Evolutionary conservation across 176 grass and related monocot species (phyloP).

Genomic region (Coix lacrymajobi): DNA sequence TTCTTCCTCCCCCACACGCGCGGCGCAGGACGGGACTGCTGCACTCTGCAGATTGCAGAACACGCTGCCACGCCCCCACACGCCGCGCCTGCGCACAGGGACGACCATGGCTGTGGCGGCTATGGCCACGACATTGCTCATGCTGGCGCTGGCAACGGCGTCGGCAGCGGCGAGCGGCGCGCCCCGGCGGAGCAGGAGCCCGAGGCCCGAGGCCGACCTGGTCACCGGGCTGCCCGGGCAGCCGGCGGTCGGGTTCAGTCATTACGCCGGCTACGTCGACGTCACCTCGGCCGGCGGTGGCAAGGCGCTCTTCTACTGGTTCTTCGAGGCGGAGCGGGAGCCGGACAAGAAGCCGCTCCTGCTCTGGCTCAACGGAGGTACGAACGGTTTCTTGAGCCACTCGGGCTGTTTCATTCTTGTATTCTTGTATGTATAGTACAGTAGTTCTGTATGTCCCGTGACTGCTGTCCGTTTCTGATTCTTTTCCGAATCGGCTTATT

Average conservation of each 20-base stretch:
- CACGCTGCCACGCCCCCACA: not conserved
- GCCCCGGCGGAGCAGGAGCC: slow-evolving; percentile 8
- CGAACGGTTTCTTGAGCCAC: not conserved
- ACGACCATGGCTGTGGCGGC: not conserved
- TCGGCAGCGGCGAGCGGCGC: not conserved
- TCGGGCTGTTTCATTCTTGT: no score
- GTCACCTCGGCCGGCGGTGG: slow-evolving; percentile 33
- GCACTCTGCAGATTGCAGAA: no score
- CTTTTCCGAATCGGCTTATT: not conserved
- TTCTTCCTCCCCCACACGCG: not conserved
- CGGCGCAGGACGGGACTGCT: not conserved
- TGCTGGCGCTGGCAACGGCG: slow-evolving; percentile 19
- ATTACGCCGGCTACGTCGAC: slow-evolving; percentile 76
- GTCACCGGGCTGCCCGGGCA: slow-evolving; percentile 71
- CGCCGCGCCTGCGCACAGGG: not conserved
- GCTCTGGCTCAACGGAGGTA: slow-evolving; percentile 98
- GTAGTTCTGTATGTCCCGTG: slow-evolving; percentile 4
- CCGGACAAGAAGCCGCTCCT: slow-evolving; percentile 78
- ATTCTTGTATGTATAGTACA: no score
- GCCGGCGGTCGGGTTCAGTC: slow-evolving; percentile 59
- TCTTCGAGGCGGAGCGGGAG: slow-evolving; percentile 75
- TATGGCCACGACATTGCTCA: not conserved
- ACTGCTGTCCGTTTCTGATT: not conserved
- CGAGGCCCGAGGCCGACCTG: slow-evolving; percentile 35
- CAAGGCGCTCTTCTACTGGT: slow-evolving; percentile 96